These are phyloP conservation scores for Saccharomyces hybrid DNA, from an alignment of 1,139 yeast species.

Conservation along the genomic window DNA sequence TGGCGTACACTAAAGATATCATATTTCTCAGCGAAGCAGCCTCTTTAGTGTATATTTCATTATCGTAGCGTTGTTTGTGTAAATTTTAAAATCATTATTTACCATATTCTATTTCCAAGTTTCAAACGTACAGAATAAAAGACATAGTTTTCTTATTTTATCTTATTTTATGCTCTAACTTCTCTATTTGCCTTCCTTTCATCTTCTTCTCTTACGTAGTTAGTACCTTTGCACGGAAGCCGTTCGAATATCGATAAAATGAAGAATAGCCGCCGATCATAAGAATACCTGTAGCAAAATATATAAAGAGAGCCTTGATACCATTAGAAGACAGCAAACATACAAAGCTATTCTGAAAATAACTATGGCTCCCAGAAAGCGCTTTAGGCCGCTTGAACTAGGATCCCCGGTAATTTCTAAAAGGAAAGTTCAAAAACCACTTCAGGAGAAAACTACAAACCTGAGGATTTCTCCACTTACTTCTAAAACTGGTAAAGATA, in stretches of 20 bases:
- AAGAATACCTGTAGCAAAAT: background rate
- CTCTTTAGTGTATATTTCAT: too few species aligned
- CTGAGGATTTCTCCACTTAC: background rate
- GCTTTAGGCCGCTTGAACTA: background rate
- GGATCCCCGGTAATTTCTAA: background rate
- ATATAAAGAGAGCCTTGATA: background rate
- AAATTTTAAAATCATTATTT: too few species aligned
- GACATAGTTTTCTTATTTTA: too few species aligned
- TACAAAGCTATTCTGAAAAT: background rate
- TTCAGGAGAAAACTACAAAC: background rate
- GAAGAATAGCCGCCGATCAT: background rate
- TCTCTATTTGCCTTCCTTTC: background rate
- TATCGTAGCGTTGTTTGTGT: too few species aligned
- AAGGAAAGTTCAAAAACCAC: background rate
- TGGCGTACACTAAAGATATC: background rate
- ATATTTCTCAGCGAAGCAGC: too few species aligned
- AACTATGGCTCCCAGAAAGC: background rate
- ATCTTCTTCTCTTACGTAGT: background rate
- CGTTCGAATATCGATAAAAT: background rate
- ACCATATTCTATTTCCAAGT: too few species aligned
- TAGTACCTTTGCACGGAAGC: background rate
- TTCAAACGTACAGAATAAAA: too few species aligned
- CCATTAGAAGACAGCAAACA: background rate
- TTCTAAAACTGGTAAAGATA: background rate
- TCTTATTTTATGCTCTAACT: background rate